These are phyloP conservation scores for Penicillium expansum DNA, from an alignment of 2,329 filamentous ascomycete species.

Conservation along the genomic window DNA sequence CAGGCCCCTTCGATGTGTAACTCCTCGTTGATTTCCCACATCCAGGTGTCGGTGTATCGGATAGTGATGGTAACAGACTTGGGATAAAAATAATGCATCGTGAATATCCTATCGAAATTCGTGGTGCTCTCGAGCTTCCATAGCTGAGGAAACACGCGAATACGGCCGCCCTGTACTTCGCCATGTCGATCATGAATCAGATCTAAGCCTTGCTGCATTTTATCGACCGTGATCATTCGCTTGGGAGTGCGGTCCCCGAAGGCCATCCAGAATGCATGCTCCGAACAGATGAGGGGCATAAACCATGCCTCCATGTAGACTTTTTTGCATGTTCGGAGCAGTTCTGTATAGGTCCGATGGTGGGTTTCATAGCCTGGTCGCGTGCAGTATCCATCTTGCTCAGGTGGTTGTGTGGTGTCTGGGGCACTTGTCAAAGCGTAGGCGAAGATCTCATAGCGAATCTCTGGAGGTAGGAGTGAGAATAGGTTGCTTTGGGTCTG, in stretches of 20 bases:
- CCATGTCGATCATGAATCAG: slow-evolving; percentile 22
- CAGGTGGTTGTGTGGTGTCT: background rate
- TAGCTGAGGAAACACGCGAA: slow-evolving; percentile 48
- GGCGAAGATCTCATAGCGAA: background rate
- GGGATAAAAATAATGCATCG: slow-evolving; percentile 33
- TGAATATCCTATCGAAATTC: slow-evolving; percentile 27
- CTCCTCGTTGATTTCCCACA: slow-evolving; percentile 41
- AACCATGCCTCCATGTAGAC: slow-evolving; percentile 47
- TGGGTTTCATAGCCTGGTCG: slow-evolving; percentile 1
- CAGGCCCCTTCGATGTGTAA: slow-evolving; percentile 40
- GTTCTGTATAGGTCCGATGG: slow-evolving; percentile 35
- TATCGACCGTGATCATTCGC: slow-evolving; percentile 4
- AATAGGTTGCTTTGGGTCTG: background rate
- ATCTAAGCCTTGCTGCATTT: slow-evolving; percentile 18
- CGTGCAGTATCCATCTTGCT: background rate
- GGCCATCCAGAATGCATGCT: slow-evolving; percentile 44
- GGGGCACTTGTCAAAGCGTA: background rate
- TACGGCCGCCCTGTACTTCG: slow-evolving; percentile 28
- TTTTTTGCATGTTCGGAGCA: slow-evolving; percentile 46
- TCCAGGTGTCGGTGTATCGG: slow-evolving; percentile 52
- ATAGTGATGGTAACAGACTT: slow-evolving; percentile 46
- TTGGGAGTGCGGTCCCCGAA: slow-evolving; percentile 32
- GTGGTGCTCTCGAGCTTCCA: slow-evolving; percentile 36
- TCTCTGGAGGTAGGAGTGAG: background rate
- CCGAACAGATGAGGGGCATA: slow-evolving; percentile 41